phyloP scores from a whole-genome alignment of 768 basidiomycete genomes.

The Phylloporus rhodoxanthus region DNA sequence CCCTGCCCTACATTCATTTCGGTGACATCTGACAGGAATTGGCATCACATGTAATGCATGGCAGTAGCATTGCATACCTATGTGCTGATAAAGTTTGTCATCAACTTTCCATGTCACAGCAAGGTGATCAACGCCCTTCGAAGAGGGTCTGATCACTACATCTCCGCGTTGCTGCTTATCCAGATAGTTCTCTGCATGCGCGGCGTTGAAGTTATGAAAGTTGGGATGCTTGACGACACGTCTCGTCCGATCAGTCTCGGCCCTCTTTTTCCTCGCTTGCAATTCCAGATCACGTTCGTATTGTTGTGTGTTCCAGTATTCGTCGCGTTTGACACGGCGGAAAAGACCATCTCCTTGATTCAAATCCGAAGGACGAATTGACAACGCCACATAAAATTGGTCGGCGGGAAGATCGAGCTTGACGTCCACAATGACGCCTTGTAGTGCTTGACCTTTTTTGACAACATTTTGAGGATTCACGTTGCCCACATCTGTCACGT shows the following conservation, averaged over 20 bases:
- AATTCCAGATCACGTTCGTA: slow-evolving; percentile 66
- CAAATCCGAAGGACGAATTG: slow-evolving; percentile 60
- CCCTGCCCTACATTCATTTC: slow-evolving; percentile 74
- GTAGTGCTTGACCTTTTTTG: slow-evolving; percentile 74
- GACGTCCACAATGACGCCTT: slow-evolving; percentile 71
- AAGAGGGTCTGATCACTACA: slow-evolving; percentile 93
- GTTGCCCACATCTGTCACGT: slow-evolving; percentile 47
- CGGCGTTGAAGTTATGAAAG: slow-evolving; percentile 91
- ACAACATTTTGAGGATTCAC: slow-evolving; percentile 44
- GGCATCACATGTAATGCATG: slow-evolving; percentile 1
- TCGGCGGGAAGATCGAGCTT: slow-evolving; percentile 57
- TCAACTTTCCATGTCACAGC: slow-evolving; percentile 99
- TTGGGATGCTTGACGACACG: slow-evolving; percentile 96
- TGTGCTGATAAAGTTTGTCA: slow-evolving; percentile 91
- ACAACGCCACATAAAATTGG: slow-evolving; percentile 66
- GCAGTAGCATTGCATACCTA: slow-evolving; percentile 51
- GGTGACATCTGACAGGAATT: slow-evolving; percentile 57
- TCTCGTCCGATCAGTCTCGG: slow-evolving; percentile 71
- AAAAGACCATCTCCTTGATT: slow-evolving; percentile 55
- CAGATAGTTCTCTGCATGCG: slow-evolving; percentile 84
- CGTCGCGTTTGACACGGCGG: slow-evolving; percentile 54
- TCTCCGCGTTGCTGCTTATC: slow-evolving; percentile 91
- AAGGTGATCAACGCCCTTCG: slow-evolving; percentile 87
- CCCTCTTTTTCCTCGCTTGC: slow-evolving; percentile 75
- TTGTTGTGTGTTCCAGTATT: slow-evolving; percentile 59